These are phyloP conservation scores for Yamadazyma insecticola DNA, from an alignment of 805 yeast genomes.

Conservation along the genomic window DNA sequence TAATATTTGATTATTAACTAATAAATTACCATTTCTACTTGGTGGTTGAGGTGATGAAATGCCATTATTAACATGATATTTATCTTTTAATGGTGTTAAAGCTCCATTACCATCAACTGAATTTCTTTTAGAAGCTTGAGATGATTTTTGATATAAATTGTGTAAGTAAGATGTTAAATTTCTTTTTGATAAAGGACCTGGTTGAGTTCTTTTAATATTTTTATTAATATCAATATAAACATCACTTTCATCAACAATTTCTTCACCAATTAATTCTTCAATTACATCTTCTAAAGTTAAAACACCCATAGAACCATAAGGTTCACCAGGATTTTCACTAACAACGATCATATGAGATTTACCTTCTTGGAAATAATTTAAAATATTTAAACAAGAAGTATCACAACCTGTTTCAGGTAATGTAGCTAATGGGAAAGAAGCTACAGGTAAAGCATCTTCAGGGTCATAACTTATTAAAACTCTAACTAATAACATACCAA, in stretches of 20 bases:
- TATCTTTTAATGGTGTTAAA: neutral
- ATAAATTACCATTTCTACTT: conserved; percentile 1
- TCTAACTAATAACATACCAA: conserved; percentile 92
- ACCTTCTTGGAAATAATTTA: conserved; percentile 96
- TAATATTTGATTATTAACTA: conserved; percentile 6
- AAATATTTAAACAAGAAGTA: conserved; percentile 88
- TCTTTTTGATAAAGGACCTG: conserved; percentile 70
- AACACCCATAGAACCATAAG: conserved; percentile 84
- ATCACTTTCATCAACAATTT: conserved; percentile 93
- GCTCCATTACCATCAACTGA: conserved; percentile 31
- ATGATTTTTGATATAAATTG: conserved; percentile 41
- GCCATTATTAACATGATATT: too few relatives aligned
- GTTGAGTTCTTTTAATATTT: conserved; percentile 71
- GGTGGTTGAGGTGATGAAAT: neutral
- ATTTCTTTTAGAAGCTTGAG: conserved; percentile 34
- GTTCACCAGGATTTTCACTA: conserved; percentile 76
- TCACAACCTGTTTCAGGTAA: conserved; percentile 90
- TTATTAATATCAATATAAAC: conserved; percentile 89
- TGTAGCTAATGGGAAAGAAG: conserved; percentile 92
- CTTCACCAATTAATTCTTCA: conserved; percentile 96
- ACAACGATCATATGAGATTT: conserved; percentile 97
- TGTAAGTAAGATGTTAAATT: conserved; percentile 68
- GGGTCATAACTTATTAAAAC: conserved; percentile 94
- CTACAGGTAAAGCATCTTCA: conserved; percentile 89
- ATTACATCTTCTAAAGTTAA: conserved; percentile 95